Conservation (phyloP, 1,284 basidiomycete species). For the Cutaneotrichosporon sp. region DNA sequence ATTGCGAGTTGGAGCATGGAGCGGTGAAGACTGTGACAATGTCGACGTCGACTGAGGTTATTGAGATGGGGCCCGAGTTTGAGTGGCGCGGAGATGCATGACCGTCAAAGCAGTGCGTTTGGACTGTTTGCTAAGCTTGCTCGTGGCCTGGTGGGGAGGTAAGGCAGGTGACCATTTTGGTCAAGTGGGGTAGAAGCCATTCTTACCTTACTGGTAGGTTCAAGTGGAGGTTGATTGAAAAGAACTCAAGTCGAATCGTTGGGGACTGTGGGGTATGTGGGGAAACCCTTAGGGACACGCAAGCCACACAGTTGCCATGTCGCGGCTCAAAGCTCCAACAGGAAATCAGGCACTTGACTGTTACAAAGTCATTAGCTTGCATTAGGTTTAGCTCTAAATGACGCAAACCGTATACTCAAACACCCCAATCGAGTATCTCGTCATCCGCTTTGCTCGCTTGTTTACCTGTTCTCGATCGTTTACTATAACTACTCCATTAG, state of each 20-base stretch:
- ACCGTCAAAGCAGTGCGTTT: neutral
- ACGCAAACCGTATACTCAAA: no score
- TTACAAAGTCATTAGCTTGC: no score
- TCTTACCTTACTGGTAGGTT: neutral
- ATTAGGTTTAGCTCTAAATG: no score
- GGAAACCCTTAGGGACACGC: neutral
- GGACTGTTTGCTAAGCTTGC: no score
- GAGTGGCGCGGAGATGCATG: constrained; percentile 13
- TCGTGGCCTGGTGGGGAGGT: neutral
- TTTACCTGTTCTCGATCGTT: no score
- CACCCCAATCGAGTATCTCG: no score
- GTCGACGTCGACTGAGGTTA: neutral
- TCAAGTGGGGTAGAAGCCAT: neutral
- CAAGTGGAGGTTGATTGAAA: neutral
- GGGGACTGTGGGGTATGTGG: neutral
- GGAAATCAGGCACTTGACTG: no score
- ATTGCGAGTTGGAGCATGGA: neutral
- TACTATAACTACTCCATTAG: no score
- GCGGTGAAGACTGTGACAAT: neutral
- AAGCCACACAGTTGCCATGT: no score
- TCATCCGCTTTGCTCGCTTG: no score
- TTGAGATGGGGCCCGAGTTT: neutral
- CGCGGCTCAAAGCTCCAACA: no score
- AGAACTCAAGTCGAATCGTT: neutral
- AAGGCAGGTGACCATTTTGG: neutral